phyloP scores from a whole-genome alignment of 345 rosid genomes.

The Pelargonium nanum region DNA sequence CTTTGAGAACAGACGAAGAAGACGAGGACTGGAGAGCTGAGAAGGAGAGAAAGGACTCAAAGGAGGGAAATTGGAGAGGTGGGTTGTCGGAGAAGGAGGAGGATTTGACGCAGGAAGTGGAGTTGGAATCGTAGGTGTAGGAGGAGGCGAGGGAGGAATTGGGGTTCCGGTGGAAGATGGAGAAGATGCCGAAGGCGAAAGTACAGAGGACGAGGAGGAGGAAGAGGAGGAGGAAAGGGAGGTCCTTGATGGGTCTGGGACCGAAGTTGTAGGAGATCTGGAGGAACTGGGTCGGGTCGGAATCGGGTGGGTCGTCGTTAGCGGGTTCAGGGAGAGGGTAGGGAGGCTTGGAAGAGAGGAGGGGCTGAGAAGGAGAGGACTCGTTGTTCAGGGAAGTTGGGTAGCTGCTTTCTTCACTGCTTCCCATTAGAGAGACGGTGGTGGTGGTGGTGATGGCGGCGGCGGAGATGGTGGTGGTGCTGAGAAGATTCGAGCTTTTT shows the following conservation, averaged over 20 bases:
- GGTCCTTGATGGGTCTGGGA: slow-evolving; percentile 67
- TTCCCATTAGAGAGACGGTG: slow-evolving; percentile 32
- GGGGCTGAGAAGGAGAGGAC: no score
- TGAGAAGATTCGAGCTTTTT: no score
- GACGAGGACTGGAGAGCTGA: slow-evolving; percentile 12
- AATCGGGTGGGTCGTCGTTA: slow-evolving; percentile 24
- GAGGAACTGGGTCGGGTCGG: slow-evolving; percentile 67
- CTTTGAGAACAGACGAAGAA: slow-evolving; percentile 23
- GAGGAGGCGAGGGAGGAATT: slow-evolving; percentile 41
- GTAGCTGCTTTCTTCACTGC: slow-evolving; percentile 52
- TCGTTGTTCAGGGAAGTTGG: slow-evolving; percentile 25
- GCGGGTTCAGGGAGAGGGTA: slow-evolving; percentile 14
- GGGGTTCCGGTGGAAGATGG: slow-evolving; percentile 43
- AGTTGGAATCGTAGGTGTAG: slow-evolving; percentile 38
- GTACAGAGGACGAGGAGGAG: slow-evolving; percentile 47
- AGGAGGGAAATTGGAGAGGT: not conserved
- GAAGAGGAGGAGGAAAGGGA: slow-evolving; percentile 63
- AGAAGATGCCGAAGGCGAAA: slow-evolving; percentile 72
- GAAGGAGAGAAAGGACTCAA: not conserved
- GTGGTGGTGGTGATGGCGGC: not conserved
- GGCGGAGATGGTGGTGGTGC: not conserved
- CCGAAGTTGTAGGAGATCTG: slow-evolving; percentile 80
- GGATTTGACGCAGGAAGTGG: slow-evolving; percentile 45
- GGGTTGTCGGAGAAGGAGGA: slow-evolving; percentile 8
- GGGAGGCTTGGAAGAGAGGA: slow-evolving; percentile 52